Evolutionary conservation across 192 early-diverging fungal genomes (phyloP), one percentile per base, ranked within the genome.

Genomic region (Coemansia umbellata): DNA sequence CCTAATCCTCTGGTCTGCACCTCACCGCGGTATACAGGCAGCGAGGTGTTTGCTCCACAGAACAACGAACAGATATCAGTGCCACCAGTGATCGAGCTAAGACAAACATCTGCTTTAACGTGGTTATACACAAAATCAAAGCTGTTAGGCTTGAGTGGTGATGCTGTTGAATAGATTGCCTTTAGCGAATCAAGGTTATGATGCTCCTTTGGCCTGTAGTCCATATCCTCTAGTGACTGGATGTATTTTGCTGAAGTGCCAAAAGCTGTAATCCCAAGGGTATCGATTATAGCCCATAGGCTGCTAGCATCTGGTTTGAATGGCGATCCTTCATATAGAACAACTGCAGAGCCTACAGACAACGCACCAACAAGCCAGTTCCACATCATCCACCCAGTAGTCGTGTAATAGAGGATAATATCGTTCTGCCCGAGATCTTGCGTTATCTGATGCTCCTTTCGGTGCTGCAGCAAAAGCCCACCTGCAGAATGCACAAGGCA

Each of bases 361-460:
- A 97, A 75, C 15, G 83, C 91, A 15, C 81, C 77, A 2, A 94
- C 81, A 22, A 96, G 83, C 96, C 96, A 98, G 74, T 98, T 97
- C 94, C 94, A 98, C 96, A 98, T 98, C 96, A 98, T 98, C 91
- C 91, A 93, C 3, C 91, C 91, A 4, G 89, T 94, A 1, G 89
- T 91, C 1, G 89, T 90, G 58, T 91, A 92, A 61, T 97, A 93
- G 60, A 98, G 88, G 51, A 90, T 73, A 1, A 91, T 83, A 63
- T 95, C 94, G n/a, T 81, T 64, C 5, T 78, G 55, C 0, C 63
- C 75, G 50, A 97, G 61, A 47, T 87, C 81, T 19, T 90, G 91
- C 37, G 96, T 90, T 37, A 97, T 84, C 18, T 88, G 74, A 67
- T 95, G 93, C 54, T 98, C 96, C 70, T 96, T 98, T 55, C 89